A percentile compares a stretch with the other conserved stretches of the same genome.
These are phyloP conservation scores for Suhomyces terraborum DNA, from an alignment of 1,139 yeast species.

Conservation along the genomic window DNA sequence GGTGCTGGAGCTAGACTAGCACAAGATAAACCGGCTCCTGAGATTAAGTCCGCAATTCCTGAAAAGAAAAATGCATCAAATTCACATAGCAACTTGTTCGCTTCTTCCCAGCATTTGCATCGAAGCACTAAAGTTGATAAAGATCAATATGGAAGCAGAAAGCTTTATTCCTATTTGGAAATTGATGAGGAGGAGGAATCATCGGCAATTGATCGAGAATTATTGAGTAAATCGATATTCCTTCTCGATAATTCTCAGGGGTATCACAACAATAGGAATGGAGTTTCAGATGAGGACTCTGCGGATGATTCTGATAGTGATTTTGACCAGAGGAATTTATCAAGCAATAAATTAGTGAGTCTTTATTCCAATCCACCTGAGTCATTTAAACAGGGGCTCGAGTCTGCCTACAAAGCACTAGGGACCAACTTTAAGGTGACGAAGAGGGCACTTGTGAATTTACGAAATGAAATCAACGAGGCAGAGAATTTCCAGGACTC, in stretches of 20 bases:
- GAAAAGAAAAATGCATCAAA: not conserved
- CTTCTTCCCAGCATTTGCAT: constrained; percentile 27
- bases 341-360: constrained; percentile 55
- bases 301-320: constrained; percentile 25
- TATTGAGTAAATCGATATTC: constrained; percentile 17
- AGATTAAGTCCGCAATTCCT: not conserved
- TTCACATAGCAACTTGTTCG: constrained; percentile 21
- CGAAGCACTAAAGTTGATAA: constrained; percentile 22
- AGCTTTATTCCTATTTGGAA: constrained; percentile 33
- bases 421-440: constrained; percentile 72
- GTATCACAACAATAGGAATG: constrained; percentile 6
- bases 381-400: constrained; percentile 68
- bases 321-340: constrained; percentile 22
- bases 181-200: constrained; percentile 33
- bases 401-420: constrained; percentile 69
- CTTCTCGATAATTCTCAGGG: constrained; percentile 12
- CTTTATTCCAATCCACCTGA: constrained; percentile 85
- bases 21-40: constrained; percentile 1
- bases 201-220: constrained; percentile 13
- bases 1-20: constrained; percentile 51
- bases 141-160: constrained; percentile 27
- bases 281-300: constrained; percentile 26
- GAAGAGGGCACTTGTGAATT: constrained; percentile 58
- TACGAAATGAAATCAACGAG: constrained; percentile 61
- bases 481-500: constrained; percentile 70